These are phyloP conservation scores for Sporothrix curviconia DNA, from an alignment of 2,329 filamentous ascomycete genomes.

Conservation along the genomic window DNA sequence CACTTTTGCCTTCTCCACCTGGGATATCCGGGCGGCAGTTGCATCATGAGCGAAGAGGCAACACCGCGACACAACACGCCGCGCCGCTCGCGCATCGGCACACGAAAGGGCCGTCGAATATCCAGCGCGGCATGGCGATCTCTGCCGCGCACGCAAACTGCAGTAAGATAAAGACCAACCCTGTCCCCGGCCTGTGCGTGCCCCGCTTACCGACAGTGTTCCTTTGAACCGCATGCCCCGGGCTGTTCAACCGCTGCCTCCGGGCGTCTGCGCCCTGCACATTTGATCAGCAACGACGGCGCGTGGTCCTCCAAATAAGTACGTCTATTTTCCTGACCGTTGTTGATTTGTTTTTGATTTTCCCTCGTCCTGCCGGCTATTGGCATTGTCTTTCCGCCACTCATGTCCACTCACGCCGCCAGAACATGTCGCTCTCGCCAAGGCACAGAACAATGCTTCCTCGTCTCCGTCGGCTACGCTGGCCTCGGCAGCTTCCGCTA, in stretches of 20 bases:
- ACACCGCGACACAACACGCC: not conserved
- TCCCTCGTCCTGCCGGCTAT: not conserved
- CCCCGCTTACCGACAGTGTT: not conserved
- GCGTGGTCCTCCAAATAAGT: conserved; percentile 3
- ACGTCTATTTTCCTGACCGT: not conserved
- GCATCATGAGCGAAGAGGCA: not conserved
- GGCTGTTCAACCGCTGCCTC: not conserved
- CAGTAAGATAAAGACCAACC: not conserved
- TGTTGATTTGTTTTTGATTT: not conserved
- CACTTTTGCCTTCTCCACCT: not conserved
- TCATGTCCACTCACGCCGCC: not conserved
- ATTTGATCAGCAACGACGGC: not conserved
- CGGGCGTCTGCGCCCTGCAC: not conserved
- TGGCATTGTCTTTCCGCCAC: not conserved
- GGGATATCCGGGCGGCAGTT: not conserved
- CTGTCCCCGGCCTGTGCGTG: not conserved
- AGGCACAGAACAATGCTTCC: not conserved
- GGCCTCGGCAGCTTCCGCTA: too few relatives aligned
- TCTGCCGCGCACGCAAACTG: conserved; percentile 1
- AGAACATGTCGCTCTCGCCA: not conserved
- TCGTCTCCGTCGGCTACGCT: too few relatives aligned
- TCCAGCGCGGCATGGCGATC: conserved; percentile 3
- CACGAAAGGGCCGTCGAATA: not conserved
- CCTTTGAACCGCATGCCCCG: not conserved
- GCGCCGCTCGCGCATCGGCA: conserved; percentile 7